Base-by-base conservation (phyloP, 179 eudicot species). In the Pouteria campechiana region DNA sequence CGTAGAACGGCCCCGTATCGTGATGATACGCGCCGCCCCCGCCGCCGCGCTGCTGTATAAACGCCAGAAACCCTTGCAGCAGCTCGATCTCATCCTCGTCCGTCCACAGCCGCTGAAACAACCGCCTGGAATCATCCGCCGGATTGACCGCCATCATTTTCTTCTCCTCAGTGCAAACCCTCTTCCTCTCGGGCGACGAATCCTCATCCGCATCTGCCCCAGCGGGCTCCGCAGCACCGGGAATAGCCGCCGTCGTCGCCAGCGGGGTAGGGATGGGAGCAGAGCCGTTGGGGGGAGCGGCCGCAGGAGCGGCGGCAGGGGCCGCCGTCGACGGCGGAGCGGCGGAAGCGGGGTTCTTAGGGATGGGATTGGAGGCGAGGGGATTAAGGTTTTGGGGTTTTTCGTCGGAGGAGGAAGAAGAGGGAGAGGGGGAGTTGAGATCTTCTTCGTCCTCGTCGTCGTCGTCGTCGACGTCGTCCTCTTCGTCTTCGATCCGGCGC, bases 31-130 rank as follows among this genome's bases (percentile, higher is more conserved):
- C 61, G 22, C 71, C 30, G 36, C 18, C 32, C 2, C 27, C 49
- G 9, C 70, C 57, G 0, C 93, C 85, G 2, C 77, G 74, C 15
- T 52, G 44, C 1, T 69, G 29, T 0, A 71, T 76, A 45, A 78
- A 86, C 0, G 78, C 95, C 0, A 79, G 65, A 41, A 90, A 90
- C 11, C 98, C 98, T 14, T 76, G 79, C 2, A 90, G 44, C 0
- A 89, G 77, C 73, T 89, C 95, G 69, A 89, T 89, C 75, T 89
- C 97, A 40, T 89, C 97, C 46, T 89, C 97, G 35, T 89, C 93
- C 0, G 93, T 85, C 93, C 93, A 89, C 0, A 89, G 55, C 1
- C 95, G 69, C 44, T 89, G 97, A 29, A 89, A 89, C 10, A 89
- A 54, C 52, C 68, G 51, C 25, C 93, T 51, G 0, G 86, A 67